Conservation (phyloP, 352 stramenopile genomes). For the Phytophthora pseudosyringae region DNA sequence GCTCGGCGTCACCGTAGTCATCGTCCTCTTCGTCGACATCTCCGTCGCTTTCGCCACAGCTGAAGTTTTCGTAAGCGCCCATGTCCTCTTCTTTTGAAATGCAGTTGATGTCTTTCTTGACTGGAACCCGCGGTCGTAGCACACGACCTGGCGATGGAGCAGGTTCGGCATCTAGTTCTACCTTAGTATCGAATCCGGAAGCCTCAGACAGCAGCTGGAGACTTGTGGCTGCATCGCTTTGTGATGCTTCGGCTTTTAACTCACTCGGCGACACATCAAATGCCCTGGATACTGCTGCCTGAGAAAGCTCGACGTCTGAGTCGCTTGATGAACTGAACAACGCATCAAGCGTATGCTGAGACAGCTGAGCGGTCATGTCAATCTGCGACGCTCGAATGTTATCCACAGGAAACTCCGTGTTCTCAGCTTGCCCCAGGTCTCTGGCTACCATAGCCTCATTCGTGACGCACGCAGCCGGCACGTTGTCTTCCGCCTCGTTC, state of each 20-base stretch:
- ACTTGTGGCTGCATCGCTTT: not conserved
- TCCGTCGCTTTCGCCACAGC: slow-evolving; percentile 8
- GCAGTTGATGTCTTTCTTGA: slow-evolving; percentile 10
- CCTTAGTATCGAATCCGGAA: too few species aligned
- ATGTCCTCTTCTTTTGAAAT: not conserved
- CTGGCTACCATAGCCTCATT: not conserved
- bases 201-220: not conserved
- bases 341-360: not conserved
- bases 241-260: not conserved
- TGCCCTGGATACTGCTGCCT: not conserved
- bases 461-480: too few species aligned
- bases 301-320: not conserved
- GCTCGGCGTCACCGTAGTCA: not conserved
- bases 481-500: too few species aligned
- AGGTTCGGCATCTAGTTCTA: too few species aligned
- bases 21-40: too few species aligned
- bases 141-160: too few species aligned
- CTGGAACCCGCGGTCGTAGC: not conserved
- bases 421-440: not conserved
- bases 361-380: not conserved
- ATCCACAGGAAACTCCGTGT: not conserved
- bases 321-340: not conserved
- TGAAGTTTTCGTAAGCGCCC: slow-evolving; percentile 6
- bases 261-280: not conserved
- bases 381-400: not conserved